Base-by-base conservation (phyloP, 2,329 filamentous ascomycete species). In the Fonsecaea monophora region DNA sequence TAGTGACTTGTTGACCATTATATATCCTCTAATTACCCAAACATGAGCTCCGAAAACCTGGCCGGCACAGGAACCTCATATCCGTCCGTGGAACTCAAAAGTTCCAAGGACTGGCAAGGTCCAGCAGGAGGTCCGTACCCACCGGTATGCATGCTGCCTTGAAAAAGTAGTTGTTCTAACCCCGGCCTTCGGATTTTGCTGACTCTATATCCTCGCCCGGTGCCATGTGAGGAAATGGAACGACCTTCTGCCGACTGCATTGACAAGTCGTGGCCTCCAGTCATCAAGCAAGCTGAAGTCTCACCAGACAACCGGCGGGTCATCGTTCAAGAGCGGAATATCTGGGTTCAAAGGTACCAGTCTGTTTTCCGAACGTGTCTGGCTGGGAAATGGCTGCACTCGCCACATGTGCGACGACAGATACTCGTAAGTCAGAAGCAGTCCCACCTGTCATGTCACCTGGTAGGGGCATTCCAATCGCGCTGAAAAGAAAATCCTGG, bases 221-320 rank as follows among this genome's bases (percentile, higher is more conserved):
- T 5, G 40, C 9, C 12, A 9, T 32, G 38, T 30, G 32, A 9
- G 42, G 13, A 9, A 18, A 30, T 50, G 35, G 9, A 34, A 53
- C 57, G 57, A 34, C 8, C 6, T 1, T 50, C 18, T 25, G 45
- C 18, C 45, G 32, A 50, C 42, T 10, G 15, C 25, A 12, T 55
- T 21, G 30, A 42, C 32, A 10, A 45, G 32, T 32, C 34, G 6
- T 50, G 34, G 38, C 21, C 15, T 42, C 37, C 48, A 18, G 32
- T 32, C 45, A 34, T 18, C 40, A 25, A 67, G 48, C 48, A 62
- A 42, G 58, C n/a, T 65, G 60, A 48, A 45, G 63, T 67, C 55
- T 53, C 62, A 68, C 62, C 38, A 62, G 58, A 32, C 6, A 48
- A 32, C 53, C 65, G 54, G 58, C 62, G 66, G n/a, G 59, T 50